Base-by-base conservation (phyloP, 805 yeast species). In the Cyberlindnera americana region DNA sequence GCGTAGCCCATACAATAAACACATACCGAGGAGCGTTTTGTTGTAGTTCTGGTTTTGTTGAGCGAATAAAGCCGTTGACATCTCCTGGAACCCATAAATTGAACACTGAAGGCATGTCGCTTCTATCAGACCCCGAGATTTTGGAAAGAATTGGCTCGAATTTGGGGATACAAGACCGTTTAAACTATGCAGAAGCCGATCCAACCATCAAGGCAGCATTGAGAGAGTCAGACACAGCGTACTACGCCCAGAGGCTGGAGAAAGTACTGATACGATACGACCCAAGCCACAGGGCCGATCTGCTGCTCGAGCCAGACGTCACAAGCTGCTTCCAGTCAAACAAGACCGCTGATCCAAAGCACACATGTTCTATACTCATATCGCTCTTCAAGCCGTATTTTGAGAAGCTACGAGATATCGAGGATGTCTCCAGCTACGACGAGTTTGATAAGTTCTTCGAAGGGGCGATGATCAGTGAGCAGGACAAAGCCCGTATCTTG, bases 401-500 rank as follows among this genome's bases (percentile, higher is more conserved):
- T 7, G 15, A 33, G 8, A 43, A 29, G 19, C 25, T 54, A n/a
- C 33, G 39, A 8, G 33, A 22, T 6, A n/a, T 35, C 10, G 38
- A 37, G 3, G 16, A 19, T 8, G 13, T 33, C 3, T 35, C 28
- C 1, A 46, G 41, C 1, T 39, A 37, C 13, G 41, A 42, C 17
- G 50, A 47, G 16, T 43, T 48, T 32, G 52, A 48, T 14, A 29
- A 18, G 12, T 37, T 54, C 34, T 52, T 52, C 15, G 40, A 33
- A 1, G 45, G 29, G 13, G 17, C n/a, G 18, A 33, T 40, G 29
- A 38, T 49, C 16, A 43, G 54, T 3, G 49, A 53, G 3, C 57
- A 52, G 36, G 59, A 53, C 19, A 52, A 46, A 36, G 56, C 59
- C 16, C 41, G 31, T 16, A 47, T 54, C 6, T 14, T 56, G 31